Percentiles rank a stretch among this genome's conserved stretches.
Evolutionary conservation across 257 asterid species (phyloP).

Genomic region (Ehretia macrophylla): DNA sequence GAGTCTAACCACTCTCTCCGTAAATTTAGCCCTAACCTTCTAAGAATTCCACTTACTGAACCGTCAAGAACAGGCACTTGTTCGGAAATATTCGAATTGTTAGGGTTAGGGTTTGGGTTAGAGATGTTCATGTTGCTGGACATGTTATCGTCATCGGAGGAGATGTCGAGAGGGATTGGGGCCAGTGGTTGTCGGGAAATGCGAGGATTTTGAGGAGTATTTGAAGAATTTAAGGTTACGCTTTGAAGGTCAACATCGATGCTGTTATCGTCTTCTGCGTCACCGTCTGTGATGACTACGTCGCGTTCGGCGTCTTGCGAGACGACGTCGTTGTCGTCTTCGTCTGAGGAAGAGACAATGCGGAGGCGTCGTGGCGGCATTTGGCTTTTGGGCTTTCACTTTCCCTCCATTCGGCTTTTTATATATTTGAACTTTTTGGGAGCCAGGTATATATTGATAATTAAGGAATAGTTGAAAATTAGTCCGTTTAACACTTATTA

Average conservation of each 20-base stretch:
- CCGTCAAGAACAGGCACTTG: conserved; percentile 32
- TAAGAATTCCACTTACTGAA: conserved; percentile 44
- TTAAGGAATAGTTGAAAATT: too few relatives aligned
- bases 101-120: background rate
- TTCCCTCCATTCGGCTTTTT: background rate
- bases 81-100: conserved; percentile 7
- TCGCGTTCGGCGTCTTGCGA: background rate
- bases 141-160: conserved; percentile 36
- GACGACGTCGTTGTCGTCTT: background rate
- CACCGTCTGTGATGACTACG: background rate
- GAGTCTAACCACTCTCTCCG: conserved; percentile 72
- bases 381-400: background rate
- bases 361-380: conserved; percentile 1
- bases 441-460: too few relatives aligned
- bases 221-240: conserved; percentile 6
- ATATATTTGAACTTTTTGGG: too few relatives aligned
- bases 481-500: too few relatives aligned
- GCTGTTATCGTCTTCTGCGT: background rate
- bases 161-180: conserved; percentile 45
- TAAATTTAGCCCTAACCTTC: conserved; percentile 52
- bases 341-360: background rate
- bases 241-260: background rate
- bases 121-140: too few relatives aligned
- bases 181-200: conserved; percentile 14
- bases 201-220: conserved; percentile 33